phyloP scores from a whole-genome alignment of 2,329 filamentous ascomycete genomes.

The Juglanconis sp. region DNA sequence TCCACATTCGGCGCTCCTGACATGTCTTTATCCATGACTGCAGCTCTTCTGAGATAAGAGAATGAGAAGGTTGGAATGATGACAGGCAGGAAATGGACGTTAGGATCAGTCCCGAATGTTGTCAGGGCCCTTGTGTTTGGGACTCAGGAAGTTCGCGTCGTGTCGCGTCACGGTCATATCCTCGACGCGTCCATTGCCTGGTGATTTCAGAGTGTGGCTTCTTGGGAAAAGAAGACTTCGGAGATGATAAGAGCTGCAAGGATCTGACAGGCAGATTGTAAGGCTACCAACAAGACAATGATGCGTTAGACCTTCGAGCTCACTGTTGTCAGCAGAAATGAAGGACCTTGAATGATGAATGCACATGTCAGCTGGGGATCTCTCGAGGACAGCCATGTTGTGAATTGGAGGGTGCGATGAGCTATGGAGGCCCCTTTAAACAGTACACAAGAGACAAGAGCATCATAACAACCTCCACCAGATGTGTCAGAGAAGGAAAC shows the following conservation, averaged over 20 bases:
- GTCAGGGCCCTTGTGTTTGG: neutral
- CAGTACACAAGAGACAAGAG: neutral
- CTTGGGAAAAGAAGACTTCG: neutral
- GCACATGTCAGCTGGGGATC: neutral
- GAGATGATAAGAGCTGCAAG: neutral
- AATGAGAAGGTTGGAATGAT: neutral
- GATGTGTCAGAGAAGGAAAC: neutral
- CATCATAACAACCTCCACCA: neutral
- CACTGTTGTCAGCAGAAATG: neutral
- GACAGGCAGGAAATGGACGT: neutral
- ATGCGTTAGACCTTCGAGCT: neutral
- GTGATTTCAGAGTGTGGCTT: neutral
- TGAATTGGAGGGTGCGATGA: neutral
- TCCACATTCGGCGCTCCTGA: slow-evolving; percentile 13
- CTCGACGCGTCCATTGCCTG: neutral
- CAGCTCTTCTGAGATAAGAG: neutral
- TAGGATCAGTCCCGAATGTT: neutral
- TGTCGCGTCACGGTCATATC: neutral
- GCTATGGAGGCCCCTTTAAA: neutral
- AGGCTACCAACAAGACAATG: neutral
- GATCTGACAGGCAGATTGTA: neutral
- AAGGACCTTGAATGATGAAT: neutral
- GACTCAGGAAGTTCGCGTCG: neutral
- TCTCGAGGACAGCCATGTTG: neutral
- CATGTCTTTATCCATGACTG: slow-evolving; percentile 10